These are phyloP conservation scores for Gentiana macrophylla DNA, from an alignment of 257 asterid species.

Conservation along the genomic window DNA sequence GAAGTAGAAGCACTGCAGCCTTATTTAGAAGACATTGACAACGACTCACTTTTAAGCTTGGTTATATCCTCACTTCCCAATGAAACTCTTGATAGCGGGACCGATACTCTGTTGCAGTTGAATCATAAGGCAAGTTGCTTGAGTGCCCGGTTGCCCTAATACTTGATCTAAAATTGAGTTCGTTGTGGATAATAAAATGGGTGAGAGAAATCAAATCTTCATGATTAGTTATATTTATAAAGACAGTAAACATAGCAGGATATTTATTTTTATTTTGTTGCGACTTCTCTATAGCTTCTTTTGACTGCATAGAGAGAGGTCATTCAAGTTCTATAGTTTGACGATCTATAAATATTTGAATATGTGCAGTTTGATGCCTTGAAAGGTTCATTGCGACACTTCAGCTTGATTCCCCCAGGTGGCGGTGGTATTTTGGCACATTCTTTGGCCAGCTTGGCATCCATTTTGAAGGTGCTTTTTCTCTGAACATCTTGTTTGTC, in stretches of 20 bases:
- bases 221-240: not conserved
- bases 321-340: too few species aligned
- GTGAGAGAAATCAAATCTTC: too few species aligned
- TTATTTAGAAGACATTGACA: slow-evolving; percentile 62
- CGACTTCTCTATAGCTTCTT: too few species aligned
- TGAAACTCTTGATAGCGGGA: slow-evolving; percentile 56
- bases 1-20: slow-evolving; percentile 58
- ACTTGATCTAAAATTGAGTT: too few species aligned
- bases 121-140: slow-evolving; percentile 62
- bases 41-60: slow-evolving; percentile 47
- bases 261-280: too few species aligned
- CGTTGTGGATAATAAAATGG: too few species aligned
- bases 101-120: slow-evolving; percentile 66
- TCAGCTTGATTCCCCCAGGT: slow-evolving; percentile 70
- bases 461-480: slow-evolving; percentile 66
- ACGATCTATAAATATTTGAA: not conserved
- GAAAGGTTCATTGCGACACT: slow-evolving; percentile 78
- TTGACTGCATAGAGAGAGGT: too few species aligned
- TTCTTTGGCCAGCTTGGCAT: slow-evolving; percentile 72
- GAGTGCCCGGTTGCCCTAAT: not conserved
- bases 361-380: slow-evolving; percentile 64
- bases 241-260: not conserved
- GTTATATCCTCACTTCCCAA: slow-evolving; percentile 87
- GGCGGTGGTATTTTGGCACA: slow-evolving; percentile 91
- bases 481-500: not conserved